Conservation (phyloP, 768 basidiomycete genomes). For the Tephrocybe sp. region DNA sequence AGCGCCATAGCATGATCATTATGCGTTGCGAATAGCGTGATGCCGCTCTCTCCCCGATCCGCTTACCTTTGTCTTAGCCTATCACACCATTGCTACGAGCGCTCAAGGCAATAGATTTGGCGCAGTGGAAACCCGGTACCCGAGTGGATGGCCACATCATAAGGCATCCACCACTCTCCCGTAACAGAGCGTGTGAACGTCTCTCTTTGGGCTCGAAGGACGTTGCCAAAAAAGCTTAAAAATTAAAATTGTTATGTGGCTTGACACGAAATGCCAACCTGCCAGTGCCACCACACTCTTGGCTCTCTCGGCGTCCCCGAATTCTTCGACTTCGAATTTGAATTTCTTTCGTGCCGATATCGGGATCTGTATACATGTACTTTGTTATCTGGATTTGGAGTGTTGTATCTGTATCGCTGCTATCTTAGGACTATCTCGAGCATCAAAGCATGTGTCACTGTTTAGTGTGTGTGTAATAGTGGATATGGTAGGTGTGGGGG, state of each 20-base stretch:
- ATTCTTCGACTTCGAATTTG: conserved; percentile 11
- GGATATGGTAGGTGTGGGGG: conserved; percentile 3
- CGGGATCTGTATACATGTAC: conserved; percentile 9
- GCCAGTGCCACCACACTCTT: background rate
- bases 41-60: conserved; percentile 7
- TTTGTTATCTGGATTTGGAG: conserved; percentile 7
- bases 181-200: too few relatives aligned
- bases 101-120: too few relatives aligned
- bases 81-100: background rate
- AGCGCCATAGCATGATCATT: too few relatives aligned
- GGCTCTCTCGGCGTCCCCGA: background rate
- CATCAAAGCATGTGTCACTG: too few relatives aligned
- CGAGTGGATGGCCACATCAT: too few relatives aligned
- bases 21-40: too few relatives aligned
- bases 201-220: too few relatives aligned
- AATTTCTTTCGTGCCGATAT: conserved; percentile 10
- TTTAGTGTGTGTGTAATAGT: background rate
- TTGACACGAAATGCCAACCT: conserved; percentile 15
- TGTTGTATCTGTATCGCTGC: too few relatives aligned
- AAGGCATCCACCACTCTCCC: too few relatives aligned
- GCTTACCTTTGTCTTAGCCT: background rate
- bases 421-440: too few relatives aligned
- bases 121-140: too few relatives aligned
- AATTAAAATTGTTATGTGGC: conserved; percentile 8
- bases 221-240: conserved; percentile 4